Evolutionary conservation across 257 asterid genomes (phyloP), one percentile per base, ranked within the genome.

Genomic region (Nicotiana tabacum): DNA sequence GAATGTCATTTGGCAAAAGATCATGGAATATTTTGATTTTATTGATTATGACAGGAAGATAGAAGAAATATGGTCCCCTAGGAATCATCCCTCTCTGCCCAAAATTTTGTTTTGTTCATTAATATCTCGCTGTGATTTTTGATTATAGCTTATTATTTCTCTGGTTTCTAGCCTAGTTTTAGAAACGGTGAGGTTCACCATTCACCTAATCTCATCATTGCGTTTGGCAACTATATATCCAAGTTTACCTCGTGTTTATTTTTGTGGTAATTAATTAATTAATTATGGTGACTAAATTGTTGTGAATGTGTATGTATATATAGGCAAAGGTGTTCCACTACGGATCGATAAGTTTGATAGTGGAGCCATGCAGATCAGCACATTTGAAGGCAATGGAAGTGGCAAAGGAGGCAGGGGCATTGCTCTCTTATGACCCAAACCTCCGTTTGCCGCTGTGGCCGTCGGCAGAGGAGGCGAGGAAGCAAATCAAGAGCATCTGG

Each of bases 301-400:
- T 9, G 12, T 43, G 51, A 43, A 0, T 43, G n/a, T 18, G 4
- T 65, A 56, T 8, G 3, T 32, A 32, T 32, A 3, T 32, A 32
- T 35, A 95, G 99, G 93, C 97, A 4, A 95, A 95, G 85, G 94
- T 93, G n/a, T 95, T 95, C 87, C 99, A 95, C 77, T 95, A 91
- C 4, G 99, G 98, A 80, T 95, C 99, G 46, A 95, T 95, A 57
- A 95, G 99, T 84, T 90, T 95, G 93, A 95, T 95, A 12, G 98
- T 93, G 85, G 99, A 95, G 93, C 99, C 99, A 81, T 95, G 98
- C 78, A 88, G 99, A 91, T 89, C 99, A 35, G 99, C 99, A 24
- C 99, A 95, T 82, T 57, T 95, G 86, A 94, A 91, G 88, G 99
- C 99, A 35, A 95, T 95, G 99, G 92, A 92, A 15, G 99, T 82